Base-by-base conservation (phyloP, 805 yeast genomes). In the Suhomyces tanzawaensis region DNA sequence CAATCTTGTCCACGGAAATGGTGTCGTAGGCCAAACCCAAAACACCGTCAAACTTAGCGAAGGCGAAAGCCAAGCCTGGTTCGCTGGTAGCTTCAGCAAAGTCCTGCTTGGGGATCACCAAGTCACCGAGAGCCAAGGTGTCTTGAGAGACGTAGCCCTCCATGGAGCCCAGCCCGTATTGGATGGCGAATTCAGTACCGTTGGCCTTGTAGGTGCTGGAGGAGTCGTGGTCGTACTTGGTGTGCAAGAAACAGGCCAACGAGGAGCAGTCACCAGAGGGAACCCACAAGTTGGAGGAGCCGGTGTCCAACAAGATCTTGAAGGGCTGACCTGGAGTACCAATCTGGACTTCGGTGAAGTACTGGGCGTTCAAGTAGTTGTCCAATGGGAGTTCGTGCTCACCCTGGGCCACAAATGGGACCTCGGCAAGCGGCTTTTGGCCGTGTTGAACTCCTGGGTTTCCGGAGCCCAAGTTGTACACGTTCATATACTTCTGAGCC, bases 31-130 rank as follows among this genome's bases (percentile, higher is more conserved):
- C 99, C 51, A 93, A 78, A 49, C 99, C 99, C 47, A 93, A 72
- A 51, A 93, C 90, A 69, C 99, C 99, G 62, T 93, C 99, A 62
- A 93, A 93, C 69, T 93, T 91, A 65, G 96, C 99, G 66, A 93
- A 93, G 36, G 99, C 98, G 70, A 93, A 93, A 0, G 97, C 93
- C 51, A 93, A 77, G 40, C 99, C 99, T 29, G 98, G 98, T 73
- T 93, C 99, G 53, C 79, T 78, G 42, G 99, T 93, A 47, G 96
- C 91, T 74, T 93, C 99, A 44, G 95, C 98, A 60, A 93, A 93
- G 61, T 83, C 95, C 72, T 91, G 98, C 48, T 82, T 70, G 49
- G 89, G 84, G 57, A 93, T 90, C 39, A 72, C 66, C 68, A 93
- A 78, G 57, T 82, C 93, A 43, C 97, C 98, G 47, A 93, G 69